Evolutionary conservation across 1,284 basidiomycete genomes (phyloP), one percentile per base, ranked within the genome.

Genomic region (Moesziomyces globuligerus): DNA sequence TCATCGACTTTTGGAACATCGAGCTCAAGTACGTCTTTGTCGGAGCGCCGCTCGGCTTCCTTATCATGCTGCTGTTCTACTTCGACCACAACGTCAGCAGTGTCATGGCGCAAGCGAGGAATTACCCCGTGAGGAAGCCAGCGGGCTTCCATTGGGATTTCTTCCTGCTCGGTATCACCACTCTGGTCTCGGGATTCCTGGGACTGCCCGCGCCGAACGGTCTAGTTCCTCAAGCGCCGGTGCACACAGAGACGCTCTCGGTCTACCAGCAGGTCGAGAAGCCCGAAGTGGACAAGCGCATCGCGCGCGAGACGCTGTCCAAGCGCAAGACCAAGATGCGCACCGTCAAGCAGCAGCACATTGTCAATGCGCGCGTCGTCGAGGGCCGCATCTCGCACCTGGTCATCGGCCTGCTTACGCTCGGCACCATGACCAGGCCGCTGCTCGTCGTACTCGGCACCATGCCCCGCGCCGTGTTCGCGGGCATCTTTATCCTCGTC

Each of bases 121-220:
- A 91, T 64, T 97, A 93, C 78, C 94, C 94, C 0, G 86, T 98
- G 4, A 87, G 88, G 24, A 94, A 95, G 76, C 94, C 94, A 1
- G 90, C 94, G 0, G 94, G 92, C 0, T 97, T 97, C 81, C 93
- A 97, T 76, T 94, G 85, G 83, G 83, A 84, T 60, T 83, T 84
- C 48, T 84, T 93, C 85, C 85, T 94, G 4, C 88, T 98, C 15
- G 95, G 94, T 4, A 86, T 95, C 64, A 94, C 92, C 0, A 97
- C 94, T 0, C 91, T 98, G 75, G 88, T 97, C 45, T 90, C 94
- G 4, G 94, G 93, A 0, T 85, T 98, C 18, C 86, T 98, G 3
- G 94, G 94, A 17, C 64, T 96, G 4, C 94, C 94, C 0, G 94
- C 94, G 0, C 94, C 94, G 0, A 97, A 98, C 76, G 94, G 94